Conservation (phyloP, 805 yeast genomes). For the Ogataea polymorpha region DNA sequence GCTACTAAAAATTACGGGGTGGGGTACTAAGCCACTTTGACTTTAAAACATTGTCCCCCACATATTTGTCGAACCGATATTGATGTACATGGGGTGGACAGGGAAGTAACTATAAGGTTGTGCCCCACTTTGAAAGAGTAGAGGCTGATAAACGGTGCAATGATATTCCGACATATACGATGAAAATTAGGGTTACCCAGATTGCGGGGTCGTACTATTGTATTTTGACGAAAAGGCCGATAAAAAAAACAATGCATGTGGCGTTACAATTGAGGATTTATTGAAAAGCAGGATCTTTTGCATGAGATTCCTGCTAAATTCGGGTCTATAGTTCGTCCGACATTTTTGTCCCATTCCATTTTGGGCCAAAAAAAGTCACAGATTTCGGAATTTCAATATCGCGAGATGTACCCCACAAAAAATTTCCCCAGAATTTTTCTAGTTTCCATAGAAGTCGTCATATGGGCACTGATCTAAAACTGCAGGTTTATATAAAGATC, state of each 20-base stretch:
- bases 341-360: conserved; percentile 15
- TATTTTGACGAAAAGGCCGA: not conserved
- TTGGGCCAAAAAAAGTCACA: not conserved
- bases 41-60: not conserved
- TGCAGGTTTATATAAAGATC: not conserved
- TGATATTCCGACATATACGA: not conserved
- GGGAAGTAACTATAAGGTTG: not conserved
- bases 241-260: not conserved
- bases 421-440: not conserved
- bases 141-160: not conserved
- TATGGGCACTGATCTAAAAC: not conserved
- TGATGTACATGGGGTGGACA: not conserved
- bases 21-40: not conserved
- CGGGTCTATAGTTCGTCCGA: not conserved
- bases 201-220: not conserved
- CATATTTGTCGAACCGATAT: not conserved
- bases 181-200: not conserved
- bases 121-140: not conserved
- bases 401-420: conserved; percentile 1
- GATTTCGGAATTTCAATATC: not conserved
- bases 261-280: not conserved
- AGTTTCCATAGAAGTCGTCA: conserved; percentile 4
- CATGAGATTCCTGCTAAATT: not conserved
- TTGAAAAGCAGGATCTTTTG: not conserved
- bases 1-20: not conserved